phyloP scores from a whole-genome alignment of 2,329 filamentous ascomycete species.

The Xylariaceae sp. region DNA sequence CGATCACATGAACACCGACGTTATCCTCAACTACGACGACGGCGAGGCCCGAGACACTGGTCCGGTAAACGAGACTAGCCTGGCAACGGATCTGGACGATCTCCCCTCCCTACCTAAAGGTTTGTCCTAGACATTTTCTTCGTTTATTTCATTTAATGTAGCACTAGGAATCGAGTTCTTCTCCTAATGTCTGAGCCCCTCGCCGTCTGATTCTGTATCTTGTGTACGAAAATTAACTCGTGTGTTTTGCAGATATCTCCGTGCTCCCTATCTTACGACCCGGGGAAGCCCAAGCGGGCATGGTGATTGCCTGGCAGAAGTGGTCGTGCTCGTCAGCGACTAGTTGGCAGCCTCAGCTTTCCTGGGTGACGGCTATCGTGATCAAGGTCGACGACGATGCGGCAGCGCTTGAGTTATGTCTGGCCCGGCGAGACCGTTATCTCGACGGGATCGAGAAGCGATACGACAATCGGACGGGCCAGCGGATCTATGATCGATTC shows the following conservation, averaged over 20 bases:
- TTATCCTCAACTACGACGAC: constrained; percentile 41
- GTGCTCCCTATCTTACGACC: constrained; percentile 47
- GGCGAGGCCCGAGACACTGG: constrained; percentile 28
- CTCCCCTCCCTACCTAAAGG: constrained; percentile 58
- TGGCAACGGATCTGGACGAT: constrained; percentile 52
- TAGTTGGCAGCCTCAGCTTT: constrained; percentile 61
- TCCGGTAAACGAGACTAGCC: constrained; percentile 34
- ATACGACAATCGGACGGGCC: constrained; percentile 62
- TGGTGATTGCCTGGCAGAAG: constrained; percentile 65
- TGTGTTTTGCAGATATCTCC: constrained; percentile 30
- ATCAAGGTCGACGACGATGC: constrained; percentile 50
- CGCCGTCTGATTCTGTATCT: not conserved
- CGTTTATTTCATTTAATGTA: not conserved
- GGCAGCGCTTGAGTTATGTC: constrained; percentile 50
- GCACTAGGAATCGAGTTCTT: not conserved
- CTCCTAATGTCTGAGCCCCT: not conserved
- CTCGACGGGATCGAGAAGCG: constrained; percentile 50
- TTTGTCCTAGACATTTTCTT: constrained; percentile 4
- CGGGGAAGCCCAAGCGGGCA: constrained; percentile 49
- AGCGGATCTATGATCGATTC: constrained; percentile 71
- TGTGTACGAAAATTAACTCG: constrained; percentile 9
- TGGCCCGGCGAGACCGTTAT: constrained; percentile 64
- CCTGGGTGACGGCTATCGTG: constrained; percentile 61
- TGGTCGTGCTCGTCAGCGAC: constrained; percentile 56
- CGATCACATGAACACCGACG: constrained; percentile 27